Evolutionary conservation across 257 asterid genomes (phyloP).

Genomic region (Fraxinus pennsylvanica): DNA sequence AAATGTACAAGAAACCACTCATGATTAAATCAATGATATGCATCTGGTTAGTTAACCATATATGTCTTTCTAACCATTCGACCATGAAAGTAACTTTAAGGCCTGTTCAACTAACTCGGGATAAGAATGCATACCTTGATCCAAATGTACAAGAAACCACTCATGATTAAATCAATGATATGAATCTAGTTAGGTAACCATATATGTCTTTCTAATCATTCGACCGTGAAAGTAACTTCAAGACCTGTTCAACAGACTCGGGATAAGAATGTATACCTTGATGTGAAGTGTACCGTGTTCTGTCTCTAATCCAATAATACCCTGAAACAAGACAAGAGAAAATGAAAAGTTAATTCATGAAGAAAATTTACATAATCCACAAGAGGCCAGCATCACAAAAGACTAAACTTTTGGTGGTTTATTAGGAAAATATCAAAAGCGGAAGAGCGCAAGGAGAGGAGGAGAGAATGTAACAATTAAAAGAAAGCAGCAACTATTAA

Average conservation of each 20-base stretch:
- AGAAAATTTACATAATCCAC: constrained; percentile 13
- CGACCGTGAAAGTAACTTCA: neutral
- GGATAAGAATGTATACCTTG: constrained; percentile 54
- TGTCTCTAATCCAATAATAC: constrained; percentile 79
- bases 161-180: neutral
- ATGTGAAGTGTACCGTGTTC: constrained; percentile 79
- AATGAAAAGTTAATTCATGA: constrained; percentile 17
- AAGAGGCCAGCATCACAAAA: neutral
- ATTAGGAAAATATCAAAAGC: neutral
- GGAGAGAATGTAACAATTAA: constrained; percentile 6
- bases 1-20: neutral
- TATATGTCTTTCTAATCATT: neutral
- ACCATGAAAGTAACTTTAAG: neutral
- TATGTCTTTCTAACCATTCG: neutral
- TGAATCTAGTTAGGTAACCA: neutral
- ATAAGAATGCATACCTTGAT: neutral
- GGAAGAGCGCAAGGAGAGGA: neutral
- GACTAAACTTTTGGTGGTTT: neutral
- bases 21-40: neutral
- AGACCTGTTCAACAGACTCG: neutral
- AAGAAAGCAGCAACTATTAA: constrained; percentile 4
- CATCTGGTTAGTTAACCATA: neutral
- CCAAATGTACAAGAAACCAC: neutral
- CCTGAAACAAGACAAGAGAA: constrained; percentile 48
- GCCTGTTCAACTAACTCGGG: neutral